These are phyloP conservation scores for Pichia rugopelliculosa DNA, from an alignment of 805 yeast species.

Conservation along the genomic window DNA sequence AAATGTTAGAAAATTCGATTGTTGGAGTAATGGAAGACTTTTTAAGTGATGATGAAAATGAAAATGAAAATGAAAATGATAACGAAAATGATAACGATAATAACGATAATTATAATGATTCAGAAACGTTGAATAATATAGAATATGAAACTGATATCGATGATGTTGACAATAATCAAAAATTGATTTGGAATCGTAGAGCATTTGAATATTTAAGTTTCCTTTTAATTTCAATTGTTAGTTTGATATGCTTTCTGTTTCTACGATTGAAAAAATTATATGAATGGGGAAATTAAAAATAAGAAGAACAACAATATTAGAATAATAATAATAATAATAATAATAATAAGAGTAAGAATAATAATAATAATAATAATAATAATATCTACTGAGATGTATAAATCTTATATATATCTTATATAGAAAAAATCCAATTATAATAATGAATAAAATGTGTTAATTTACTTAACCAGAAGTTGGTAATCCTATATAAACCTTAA, in stretches of 20 bases:
- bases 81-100: neutral
- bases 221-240: slow-evolving; percentile 19
- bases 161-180: neutral
- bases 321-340: slow-evolving; percentile 16
- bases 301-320: slow-evolving; percentile 15
- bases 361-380: slow-evolving; percentile 14
- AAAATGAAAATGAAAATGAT: neutral
- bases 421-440: neutral
- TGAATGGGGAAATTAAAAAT: neutral
- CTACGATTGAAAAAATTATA: slow-evolving; percentile 27
- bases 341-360: neutral
- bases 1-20: slow-evolving; percentile 73
- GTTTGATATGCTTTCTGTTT: slow-evolving; percentile 23
- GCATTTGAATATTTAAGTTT: slow-evolving; percentile 9
- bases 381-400: neutral
- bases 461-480: slow-evolving; percentile 75
- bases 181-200: slow-evolving; percentile 4
- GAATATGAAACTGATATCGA: neutral
- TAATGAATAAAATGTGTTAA: neutral
- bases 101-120: too few relatives aligned
- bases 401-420: neutral
- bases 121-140: neutral
- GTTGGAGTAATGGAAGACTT: slow-evolving; percentile 43
- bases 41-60: neutral
- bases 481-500: slow-evolving; percentile 88